Conservation (phyloP, 768 basidiomycete genomes). For the Lepiota subincarnata region DNA sequence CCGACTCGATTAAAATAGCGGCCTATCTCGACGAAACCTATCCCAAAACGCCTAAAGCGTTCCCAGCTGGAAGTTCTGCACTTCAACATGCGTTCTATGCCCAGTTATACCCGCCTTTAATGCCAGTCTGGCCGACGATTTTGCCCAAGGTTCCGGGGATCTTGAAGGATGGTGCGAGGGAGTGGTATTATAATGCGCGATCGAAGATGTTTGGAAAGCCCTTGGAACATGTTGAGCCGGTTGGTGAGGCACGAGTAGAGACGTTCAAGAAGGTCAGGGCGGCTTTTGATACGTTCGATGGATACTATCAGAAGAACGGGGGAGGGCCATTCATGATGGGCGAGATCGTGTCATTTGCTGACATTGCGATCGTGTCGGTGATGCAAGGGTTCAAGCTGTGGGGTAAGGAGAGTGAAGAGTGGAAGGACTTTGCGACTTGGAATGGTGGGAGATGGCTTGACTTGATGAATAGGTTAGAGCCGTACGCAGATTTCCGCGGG, state of each 20-base stretch:
- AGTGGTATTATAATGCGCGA: not conserved
- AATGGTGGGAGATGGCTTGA: constrained; percentile 33
- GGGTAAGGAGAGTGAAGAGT: constrained; percentile 31
- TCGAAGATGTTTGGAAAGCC: constrained; percentile 1
- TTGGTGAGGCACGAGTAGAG: not conserved
- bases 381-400: constrained; percentile 27
- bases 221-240: not conserved
- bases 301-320: constrained; percentile 1
- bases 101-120: not conserved
- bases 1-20: constrained; percentile 13
- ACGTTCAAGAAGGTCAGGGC: constrained; percentile 1
- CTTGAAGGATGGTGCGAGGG: not conserved
- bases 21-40: constrained; percentile 13
- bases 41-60: not conserved
- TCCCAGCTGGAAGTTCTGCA: not conserved
- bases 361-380: constrained; percentile 30
- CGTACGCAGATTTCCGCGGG: too few relatives aligned
- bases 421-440: constrained; percentile 33
- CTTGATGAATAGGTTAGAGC: constrained; percentile 15
- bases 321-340: constrained; percentile 1
- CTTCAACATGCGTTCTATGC: constrained; percentile 4
- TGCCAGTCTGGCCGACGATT: not conserved
- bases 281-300: not conserved
- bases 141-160: not conserved
- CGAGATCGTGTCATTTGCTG: constrained; percentile 26